Base-by-base conservation (phyloP, 352 stramenopile species). In the Saprolegnia parasitica region DNA sequence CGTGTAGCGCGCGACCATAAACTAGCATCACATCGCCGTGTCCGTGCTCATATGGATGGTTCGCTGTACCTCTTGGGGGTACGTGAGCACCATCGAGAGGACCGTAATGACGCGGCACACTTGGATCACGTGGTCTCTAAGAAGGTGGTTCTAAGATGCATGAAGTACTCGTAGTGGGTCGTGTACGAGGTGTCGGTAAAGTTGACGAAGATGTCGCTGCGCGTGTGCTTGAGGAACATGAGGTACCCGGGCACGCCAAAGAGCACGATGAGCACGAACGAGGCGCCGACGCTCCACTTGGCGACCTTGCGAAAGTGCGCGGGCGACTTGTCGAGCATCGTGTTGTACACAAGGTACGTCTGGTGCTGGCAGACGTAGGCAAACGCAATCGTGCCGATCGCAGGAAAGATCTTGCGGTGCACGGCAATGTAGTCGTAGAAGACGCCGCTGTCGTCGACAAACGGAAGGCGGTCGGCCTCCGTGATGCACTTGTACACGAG, bases 321-420 rank as follows among this genome's bases (percentile, higher is more conserved):
- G 5, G 79, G 74, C 20, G 77, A 85, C 18, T 77, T 76, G 37
- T 77, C 72, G 11, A 26, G 57, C 56, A 83, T 68, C 24, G 74
- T 68, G 63, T 83, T 76, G 56, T 86, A 86, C 0, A 78, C 76
- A 61, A 86, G 79, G 57, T 86, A 86, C n/a, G 73, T 77, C 56
- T 84, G 78, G 54, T 84, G 81, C 49, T 85, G 78, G 35, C 75
- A 83, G 18, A 71, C 70, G 26, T 86, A 74, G 0, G 72, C 65
- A 15, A 74, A 79, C 10, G 76, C 73, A 6, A 89, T 62, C 49
- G 84, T 81, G 10, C 77, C 78, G 35, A 89, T 78, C 15, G 74
- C 75, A 42, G 81, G 76, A 16, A 76, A 83, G 5, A 84, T 65
- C 11, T 79, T 82, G 20, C 71, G 24, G n/a, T 81, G 81, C n/a